Percentiles rank a stretch among this genome's conserved stretches.
Evolutionary conservation across 768 basidiomycete species (phyloP).

Genomic region (Gymnopilus dilepis): DNA sequence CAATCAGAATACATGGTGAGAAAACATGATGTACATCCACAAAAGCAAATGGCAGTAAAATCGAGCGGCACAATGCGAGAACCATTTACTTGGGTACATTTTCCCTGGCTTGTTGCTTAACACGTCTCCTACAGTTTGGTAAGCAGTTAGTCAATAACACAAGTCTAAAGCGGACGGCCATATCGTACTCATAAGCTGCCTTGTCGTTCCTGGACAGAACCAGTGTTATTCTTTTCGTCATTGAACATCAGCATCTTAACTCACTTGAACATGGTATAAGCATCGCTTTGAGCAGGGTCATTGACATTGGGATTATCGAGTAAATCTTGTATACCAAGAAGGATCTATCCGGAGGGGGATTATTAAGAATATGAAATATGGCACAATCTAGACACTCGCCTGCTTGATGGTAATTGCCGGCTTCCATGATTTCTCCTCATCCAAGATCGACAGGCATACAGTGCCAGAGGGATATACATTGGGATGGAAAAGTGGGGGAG

Average conservation of each 20-base stretch:
- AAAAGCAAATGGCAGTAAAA: background rate
- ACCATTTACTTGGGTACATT: slow-evolving; percentile 78
- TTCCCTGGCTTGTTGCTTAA: slow-evolving; percentile 87
- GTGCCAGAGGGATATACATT: slow-evolving; percentile 99
- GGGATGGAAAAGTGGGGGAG: slow-evolving; percentile 94
- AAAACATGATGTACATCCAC: slow-evolving; percentile 3
- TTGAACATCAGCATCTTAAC: slow-evolving; percentile 33
- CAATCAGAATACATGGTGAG: slow-evolving; percentile 20
- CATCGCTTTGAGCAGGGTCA: slow-evolving; percentile 98
- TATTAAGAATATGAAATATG: slow-evolving; percentile 2
- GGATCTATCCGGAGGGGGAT: slow-evolving; percentile 71
- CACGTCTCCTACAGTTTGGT: slow-evolving; percentile 59
- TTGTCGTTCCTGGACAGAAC: slow-evolving; percentile 80
- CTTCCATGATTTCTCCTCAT: slow-evolving; percentile 99
- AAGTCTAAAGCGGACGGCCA: slow-evolving; percentile 32
- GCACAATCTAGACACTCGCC: slow-evolving; percentile 47
- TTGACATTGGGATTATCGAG: slow-evolving; percentile 95
- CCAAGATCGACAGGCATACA: slow-evolving; percentile 95
- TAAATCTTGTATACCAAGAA: slow-evolving; percentile 95
- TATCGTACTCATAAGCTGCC: slow-evolving; percentile 79
- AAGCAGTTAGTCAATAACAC: slow-evolving; percentile 6
- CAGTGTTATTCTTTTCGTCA: background rate
- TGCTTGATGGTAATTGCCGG: slow-evolving; percentile 99
- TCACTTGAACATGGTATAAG: slow-evolving; percentile 98
- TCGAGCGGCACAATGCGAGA: background rate